Evolutionary conservation across 208 protist species (phyloP), one percentile per base, ranked within the genome.

Genomic region (Leishmania aethiopica): DNA sequence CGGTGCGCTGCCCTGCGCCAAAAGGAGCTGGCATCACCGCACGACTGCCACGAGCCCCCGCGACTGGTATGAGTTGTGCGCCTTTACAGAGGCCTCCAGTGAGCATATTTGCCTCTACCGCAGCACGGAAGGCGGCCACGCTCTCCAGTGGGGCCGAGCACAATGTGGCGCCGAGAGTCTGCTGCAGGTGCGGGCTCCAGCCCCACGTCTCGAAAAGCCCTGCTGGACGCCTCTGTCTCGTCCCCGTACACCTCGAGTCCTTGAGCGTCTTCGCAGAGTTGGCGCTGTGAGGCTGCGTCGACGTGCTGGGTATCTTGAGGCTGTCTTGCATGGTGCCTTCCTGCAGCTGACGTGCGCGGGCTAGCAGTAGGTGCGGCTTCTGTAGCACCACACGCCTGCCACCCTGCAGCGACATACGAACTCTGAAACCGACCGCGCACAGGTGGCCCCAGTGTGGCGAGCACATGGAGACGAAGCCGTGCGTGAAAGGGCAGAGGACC

Each of bases 401-500:
- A 25, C 81, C 53, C 5, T 57, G 84, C 74, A 90, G 64, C 45
- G 49, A 42, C 19, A 47, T 51, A 75, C 86, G 75, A 28, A 91
- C 55, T 25, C 82, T 86, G 75, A 95, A 93, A 2, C 92, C 90
- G n/a, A 84, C 87, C 4, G 62, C 37, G 13, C 45, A 35, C 13
- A 95, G 86, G 25, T 89, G 84, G 6, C 72, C 11, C 92, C 90
- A 95, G 80, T 92, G 92, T 15, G 88, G 77, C 0, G 89, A 93
- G 74, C 76, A 71, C 40, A 92, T 53, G 28, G 89, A 88, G 35
- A 93, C 62, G 47, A 89, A 93, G 75, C 92, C 86, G 35, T 75
- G 75, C 22, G 90, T 94, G 82, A 95, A 94, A 25, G 90, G 88
- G 77, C 90, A 95, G 70, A 89, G 88, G 66, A 94, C 78, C 42